Base-by-base conservation (phyloP, 768 basidiomycete species). In the Russula olivacea region DNA sequence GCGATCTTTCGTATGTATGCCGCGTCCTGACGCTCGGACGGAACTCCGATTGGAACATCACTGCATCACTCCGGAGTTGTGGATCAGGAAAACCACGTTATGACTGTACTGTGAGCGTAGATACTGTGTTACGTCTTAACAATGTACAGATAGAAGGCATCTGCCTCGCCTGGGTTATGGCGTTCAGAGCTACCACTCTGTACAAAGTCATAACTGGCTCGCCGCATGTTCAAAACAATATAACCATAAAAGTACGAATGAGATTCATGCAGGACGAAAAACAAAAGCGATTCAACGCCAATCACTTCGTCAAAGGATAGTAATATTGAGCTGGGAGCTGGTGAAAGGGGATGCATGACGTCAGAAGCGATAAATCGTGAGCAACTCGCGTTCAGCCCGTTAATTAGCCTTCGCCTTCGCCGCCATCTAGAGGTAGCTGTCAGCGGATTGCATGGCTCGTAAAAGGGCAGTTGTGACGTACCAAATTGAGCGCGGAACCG, bases 401-500 rank as follows among this genome's bases (percentile, higher is more conserved):
- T 34, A 64, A 12, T 19, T 64, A 28, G 51, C 34, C 12, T 56
- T 55, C 19, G 63, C 63, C 63, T 55, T 56, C 5, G 58, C 48
- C n/a, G 63, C 63, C 63, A 64, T 64, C 63, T 64, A 23, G 34
- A 36, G 14, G 2, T 17, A 56, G 32, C 28, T n/a, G 25, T 64
- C 41, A 64, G 41, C 17, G 14, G 32, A 53, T 45, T 59, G 23
- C 23, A 2, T 28, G 12, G 28, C 25, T 51, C 40, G 28, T 38
- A 38, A 17, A 41, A 5, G 2, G 45, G 43, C 19, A 15, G 28
- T 19, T 28, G 7, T 14, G 30, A 79, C 83, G 43, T 68, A 91
- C 88, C 77, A 93, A 72, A 82, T 95, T 94, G 58, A 96, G 84
- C 19, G 93, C 92, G 68, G 90, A 93, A 47, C 96, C 96, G 70